Evolutionary conservation across 2,329 filamentous ascomycete genomes (phyloP), one percentile per base, ranked within the genome.

Genomic region (Paramyrothecium sp.): DNA sequence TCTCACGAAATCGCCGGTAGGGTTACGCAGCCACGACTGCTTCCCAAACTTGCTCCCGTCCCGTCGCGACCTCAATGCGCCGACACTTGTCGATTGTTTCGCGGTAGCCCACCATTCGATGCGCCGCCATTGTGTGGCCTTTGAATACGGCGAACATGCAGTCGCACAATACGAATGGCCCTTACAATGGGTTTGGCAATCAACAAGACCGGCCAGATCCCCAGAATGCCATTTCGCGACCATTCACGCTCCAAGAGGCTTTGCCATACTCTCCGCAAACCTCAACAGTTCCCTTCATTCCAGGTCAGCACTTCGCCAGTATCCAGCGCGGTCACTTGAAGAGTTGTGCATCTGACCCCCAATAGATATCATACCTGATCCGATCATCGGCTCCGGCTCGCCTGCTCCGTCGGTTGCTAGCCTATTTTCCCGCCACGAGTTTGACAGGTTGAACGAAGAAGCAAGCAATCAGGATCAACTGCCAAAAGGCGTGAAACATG

Each of bases 221-320:
- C 30, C 66, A 63, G 53, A 62, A 65, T 20, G 55, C 65, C 44
- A 67, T 73, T 34, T 61, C 68, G 44, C 71, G 79, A 55, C 80
- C 86, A 1, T 86, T 88, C 68, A 83, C 83, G 3, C 82, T 95
- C 13, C 83, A 89, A 56, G 89, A 95, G 68, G 90, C 90, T 30
- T 79, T 95, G 50, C 89, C 90, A n/a, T 93, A 88, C 73, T 91
- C 90, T 54, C 91, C 91, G 22, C 88, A 94, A 69, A 90, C 88
- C 52, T 92, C 90, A 3, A 89, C 93, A 52, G 82, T 91, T 54
- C 90, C 91, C 3, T 91, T 94, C 72, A 85, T 89, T 71, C 84
- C 89, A 63, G 87, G 91, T 92, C 74, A 61, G 79, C 67, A 23
- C 13, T 26, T 7, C 54, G 10, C 49, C 51, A 22, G 41, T 38